Base-by-base conservation (phyloP, 2,329 filamentous ascomycete species). In the Teratosphaeria gauchensis region DNA sequence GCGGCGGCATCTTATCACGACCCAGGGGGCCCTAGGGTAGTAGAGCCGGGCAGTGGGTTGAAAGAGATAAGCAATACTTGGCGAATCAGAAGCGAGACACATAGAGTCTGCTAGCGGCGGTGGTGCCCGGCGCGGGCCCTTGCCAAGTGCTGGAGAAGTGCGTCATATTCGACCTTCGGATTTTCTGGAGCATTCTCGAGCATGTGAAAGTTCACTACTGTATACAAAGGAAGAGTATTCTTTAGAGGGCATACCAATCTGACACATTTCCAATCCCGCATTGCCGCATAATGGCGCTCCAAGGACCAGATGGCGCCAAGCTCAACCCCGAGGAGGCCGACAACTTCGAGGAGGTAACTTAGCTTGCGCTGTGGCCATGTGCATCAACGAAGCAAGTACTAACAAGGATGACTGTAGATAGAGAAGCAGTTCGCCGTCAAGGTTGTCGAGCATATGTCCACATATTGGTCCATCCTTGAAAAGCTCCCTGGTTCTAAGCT, bases 401-500 rank as follows among this genome's bases (percentile, higher is more conserved):
- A 53, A 31, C 31, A 19, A 31, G 12, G 12, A 31, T 31, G 19
- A 12, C 24, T 14, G 52, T 21, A 55, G 89, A 96, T 99, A 73
- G 94, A 99, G 83, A 96, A 96, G 82, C 94, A 97, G 76, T 99
- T 99, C 71, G 94, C 94, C 32, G 94, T 99, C 69, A 97, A 97
- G 81, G 92, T 88, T 56, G 94, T 97, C 42, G 89, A 96, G 75
- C 94, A 99, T 75, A 90, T 99, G 82, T 84, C 90, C 71, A 96
- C 92, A 54, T 97, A 99, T 82, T 99, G 92, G 92, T 81, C 86
- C 56, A 92, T 99, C 71, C 88, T 99, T 68, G 88, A 96, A 76
- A 90, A 88, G 72, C 84, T 95, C 66, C 89, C 84, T 67, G 94
- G 92, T 66, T 96, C 91, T n/a, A 79, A 86, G 63, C 81, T 99